Evolutionary conservation across 345 rosid genomes (phyloP), one percentile per base, ranked within the genome.

Genomic region (Camelina laxa): DNA sequence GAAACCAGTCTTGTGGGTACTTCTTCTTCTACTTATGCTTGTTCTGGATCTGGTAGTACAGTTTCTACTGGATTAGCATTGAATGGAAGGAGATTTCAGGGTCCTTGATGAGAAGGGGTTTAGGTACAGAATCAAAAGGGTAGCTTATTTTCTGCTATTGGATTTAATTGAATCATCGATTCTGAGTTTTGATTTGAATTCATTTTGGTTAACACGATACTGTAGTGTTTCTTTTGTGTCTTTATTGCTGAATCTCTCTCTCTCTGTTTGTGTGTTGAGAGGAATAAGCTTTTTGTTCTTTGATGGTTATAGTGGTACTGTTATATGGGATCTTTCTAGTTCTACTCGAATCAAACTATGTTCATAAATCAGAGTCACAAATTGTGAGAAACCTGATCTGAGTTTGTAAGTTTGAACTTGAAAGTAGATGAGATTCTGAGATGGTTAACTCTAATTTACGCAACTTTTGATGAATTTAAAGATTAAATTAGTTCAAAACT

Each of bases 51-150:
- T 65, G 73, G 57, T 20, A 65, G 62, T 65, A 76, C 42, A n/a
- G 55, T 72, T 60, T 15, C 69, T 53, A 21, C 66, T 45, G 80
- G 82, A 3, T 80, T 82, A 19, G 78, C 88, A 47, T 75, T 82
- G 71, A 72, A 73, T 67, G 84, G 77, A 31, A 79, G 60, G 53
- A 78, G 77, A 78, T 74, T 79, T 72, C 85, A 76, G 35, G 67
- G 80, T 63, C 83, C 80, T 38, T 84, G 80, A 85, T 36, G 72
- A 57, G 41, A 55, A 71, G 41, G 4, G 45, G 5, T 33, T 66
- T 83, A 84, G 76, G 82, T 76, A 67, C 67, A 65, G 62, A 61
- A 67, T 70, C 67, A 54, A 54, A 50, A 74, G 45, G 63, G 72
- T 69, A 71, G 68, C 60, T 72, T 72, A 49, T 10, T 65, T 41